phyloP scores from a whole-genome alignment of 1,284 basidiomycete species.

The Malassezia pachydermatis region DNA sequence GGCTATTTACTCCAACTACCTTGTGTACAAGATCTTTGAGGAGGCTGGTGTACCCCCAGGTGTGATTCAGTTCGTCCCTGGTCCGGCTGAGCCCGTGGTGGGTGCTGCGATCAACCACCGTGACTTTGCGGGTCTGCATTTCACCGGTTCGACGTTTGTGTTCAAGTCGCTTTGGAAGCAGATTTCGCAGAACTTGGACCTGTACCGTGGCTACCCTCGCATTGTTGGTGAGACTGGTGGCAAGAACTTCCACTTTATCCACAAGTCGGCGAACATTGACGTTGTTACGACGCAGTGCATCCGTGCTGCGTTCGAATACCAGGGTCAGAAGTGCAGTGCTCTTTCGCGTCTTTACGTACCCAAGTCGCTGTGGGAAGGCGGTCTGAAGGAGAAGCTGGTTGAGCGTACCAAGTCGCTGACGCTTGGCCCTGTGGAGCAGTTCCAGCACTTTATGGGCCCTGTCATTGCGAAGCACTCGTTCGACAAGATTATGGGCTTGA shows the following conservation, averaged over 20 bases:
- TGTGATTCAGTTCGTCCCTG: slow-evolving; percentile 92
- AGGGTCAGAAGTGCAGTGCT: slow-evolving; percentile 96
- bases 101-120: slow-evolving; percentile 56
- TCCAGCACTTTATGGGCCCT: slow-evolving; percentile 82
- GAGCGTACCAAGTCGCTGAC: slow-evolving; percentile 70
- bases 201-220: slow-evolving; percentile 70
- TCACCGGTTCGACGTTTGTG: slow-evolving; percentile 88
- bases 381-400: slow-evolving; percentile 73
- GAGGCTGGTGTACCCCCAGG: slow-evolving; percentile 89
- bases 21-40: slow-evolving; percentile 77
- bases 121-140: slow-evolving; percentile 80
- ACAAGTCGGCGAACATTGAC: slow-evolving; percentile 71
- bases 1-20: slow-evolving; percentile 88
- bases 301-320: slow-evolving; percentile 89
- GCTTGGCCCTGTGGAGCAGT: slow-evolving; percentile 69
- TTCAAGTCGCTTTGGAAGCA: slow-evolving; percentile 88
- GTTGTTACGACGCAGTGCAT: slow-evolving; percentile 82
- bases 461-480: slow-evolving; percentile 80
- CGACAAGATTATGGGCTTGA: slow-evolving; percentile 75
- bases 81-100: slow-evolving; percentile 39
- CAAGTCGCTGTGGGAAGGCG: slow-evolving; percentile 69
- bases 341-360: slow-evolving; percentile 85
- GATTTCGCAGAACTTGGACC: slow-evolving; percentile 67
- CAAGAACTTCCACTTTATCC: slow-evolving; percentile 95
- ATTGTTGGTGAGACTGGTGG: slow-evolving; percentile 88